Base-by-base conservation (phyloP, 305 asterid genomes). In the Fraxinus xanthoxyloides region DNA sequence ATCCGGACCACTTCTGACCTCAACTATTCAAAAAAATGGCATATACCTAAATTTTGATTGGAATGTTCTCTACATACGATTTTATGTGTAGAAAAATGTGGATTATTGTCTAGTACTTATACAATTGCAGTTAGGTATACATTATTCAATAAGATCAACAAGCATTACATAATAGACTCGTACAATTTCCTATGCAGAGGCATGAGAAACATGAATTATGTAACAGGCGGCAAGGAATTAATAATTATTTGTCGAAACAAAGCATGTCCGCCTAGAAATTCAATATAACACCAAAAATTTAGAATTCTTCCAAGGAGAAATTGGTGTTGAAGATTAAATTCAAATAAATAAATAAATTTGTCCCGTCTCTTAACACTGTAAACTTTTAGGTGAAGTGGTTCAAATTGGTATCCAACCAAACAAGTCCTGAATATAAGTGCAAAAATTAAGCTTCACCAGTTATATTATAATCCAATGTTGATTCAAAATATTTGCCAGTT, bases 1-100 rank as follows among this genome's bases (percentile, higher is more conserved):
- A 15, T 92, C 97, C 3, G 92, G 77, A 10, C 98, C 93, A 86
- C 46, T 38, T 38, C 46, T 38, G 46, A 38, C 46, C 46, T 38
- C 46, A 38, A 38, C 46, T 38, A 38, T 38, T 38, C 46, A 38
- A 38, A 38, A 38, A 13, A 38, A 38, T 38, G 46, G 46, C 46
- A 38, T 38, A 8, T 0, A 38, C 46, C 13, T 38, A 38, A 38
- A 38, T 38, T 38, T 38, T 38, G 46, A 38, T 38, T 38, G 13
- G 13, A 38, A 38, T 38, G 46, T 38, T 38, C 46, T 38, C 46
- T 38, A 38, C 46, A 38, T 38, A 38, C 13, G 13, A 38, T 38
- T 38, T 9, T 38, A 38, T 38, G 46, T 9, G 46, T 38, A 38
- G 46, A 38, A 38, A 38, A 38, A 19, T 0, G 5, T 59, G 69